Evolutionary conservation across 768 basidiomycete species (phyloP).

Genomic region (Phaffia australis): DNA sequence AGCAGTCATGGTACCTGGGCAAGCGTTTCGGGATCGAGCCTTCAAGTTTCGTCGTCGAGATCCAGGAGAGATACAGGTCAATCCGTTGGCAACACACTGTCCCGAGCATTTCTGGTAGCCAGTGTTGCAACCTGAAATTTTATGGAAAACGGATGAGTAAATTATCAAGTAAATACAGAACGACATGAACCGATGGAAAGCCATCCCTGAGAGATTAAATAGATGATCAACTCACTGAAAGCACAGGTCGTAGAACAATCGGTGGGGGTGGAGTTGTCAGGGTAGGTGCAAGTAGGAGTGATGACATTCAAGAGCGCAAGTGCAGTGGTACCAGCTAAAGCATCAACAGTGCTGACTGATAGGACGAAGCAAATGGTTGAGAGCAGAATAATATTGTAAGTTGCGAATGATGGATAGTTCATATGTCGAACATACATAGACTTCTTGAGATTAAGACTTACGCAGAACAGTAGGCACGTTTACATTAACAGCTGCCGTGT

Average conservation of each 20-base stretch:
- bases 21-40: constrained; percentile 6
- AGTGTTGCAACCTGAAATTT: neutral
- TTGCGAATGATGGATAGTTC: too few relatives aligned
- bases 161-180: neutral
- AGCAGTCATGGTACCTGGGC: neutral
- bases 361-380: too few relatives aligned
- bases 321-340: too few relatives aligned
- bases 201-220: too few relatives aligned
- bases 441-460: too few relatives aligned
- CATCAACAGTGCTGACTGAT: too few relatives aligned
- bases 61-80: neutral
- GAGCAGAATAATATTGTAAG: too few relatives aligned
- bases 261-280: neutral
- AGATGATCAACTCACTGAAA: too few relatives aligned
- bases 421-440: too few relatives aligned
- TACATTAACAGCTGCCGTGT: too few relatives aligned
- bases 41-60: neutral
- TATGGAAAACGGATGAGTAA: neutral
- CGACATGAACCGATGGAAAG: neutral
- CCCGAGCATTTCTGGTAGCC: neutral
- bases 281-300: neutral
- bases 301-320: too few relatives aligned
- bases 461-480: too few relatives aligned
- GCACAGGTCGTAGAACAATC: neutral
- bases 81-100: neutral